phyloP scores from a whole-genome alignment of 2,329 filamentous ascomycete genomes.

The Microsporum canis region DNA sequence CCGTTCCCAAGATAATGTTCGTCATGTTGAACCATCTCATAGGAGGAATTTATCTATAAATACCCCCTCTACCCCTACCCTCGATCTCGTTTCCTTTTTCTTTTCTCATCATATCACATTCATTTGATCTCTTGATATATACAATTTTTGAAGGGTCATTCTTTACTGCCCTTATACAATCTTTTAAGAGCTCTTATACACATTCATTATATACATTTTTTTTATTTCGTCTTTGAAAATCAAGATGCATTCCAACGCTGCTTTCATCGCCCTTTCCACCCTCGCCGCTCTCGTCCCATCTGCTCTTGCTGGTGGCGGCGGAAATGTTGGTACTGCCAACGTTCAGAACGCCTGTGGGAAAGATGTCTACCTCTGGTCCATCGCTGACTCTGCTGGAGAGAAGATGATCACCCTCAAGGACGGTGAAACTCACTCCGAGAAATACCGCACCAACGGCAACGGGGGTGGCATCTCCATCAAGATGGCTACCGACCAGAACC shows the following conservation, averaged over 20 bases:
- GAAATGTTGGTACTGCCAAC: slow-evolving; percentile 21
- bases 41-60: slow-evolving; percentile 12
- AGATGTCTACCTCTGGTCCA: slow-evolving; percentile 33
- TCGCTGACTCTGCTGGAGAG: slow-evolving; percentile 23
- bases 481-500: slow-evolving; percentile 24
- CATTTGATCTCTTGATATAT: slow-evolving; percentile 3
- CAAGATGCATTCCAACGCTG: slow-evolving; percentile 28
- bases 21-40: not conserved
- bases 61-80: slow-evolving; percentile 8
- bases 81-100: not conserved
- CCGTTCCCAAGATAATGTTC: not conserved
- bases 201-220: slow-evolving; percentile 4
- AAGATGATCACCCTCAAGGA: slow-evolving; percentile 26
- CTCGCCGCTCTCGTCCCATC: slow-evolving; percentile 24
- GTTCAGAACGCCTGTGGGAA: slow-evolving; percentile 31
- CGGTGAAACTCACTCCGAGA: slow-evolving; percentile 27
- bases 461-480: slow-evolving; percentile 36
- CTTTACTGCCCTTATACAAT: slow-evolving; percentile 7
- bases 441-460: slow-evolving; percentile 26
- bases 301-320: slow-evolving; percentile 13
- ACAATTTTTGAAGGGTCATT: slow-evolving; percentile 7
- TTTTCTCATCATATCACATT: slow-evolving; percentile 7
- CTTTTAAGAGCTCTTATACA: slow-evolving; percentile 2
- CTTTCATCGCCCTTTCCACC: slow-evolving; percentile 25
- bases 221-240: slow-evolving; percentile 2